Evolutionary conservation across 352 stramenopile species (phyloP), one percentile per base, ranked within the genome.

Genomic region (Phytopythium cucurbitacearum): DNA sequence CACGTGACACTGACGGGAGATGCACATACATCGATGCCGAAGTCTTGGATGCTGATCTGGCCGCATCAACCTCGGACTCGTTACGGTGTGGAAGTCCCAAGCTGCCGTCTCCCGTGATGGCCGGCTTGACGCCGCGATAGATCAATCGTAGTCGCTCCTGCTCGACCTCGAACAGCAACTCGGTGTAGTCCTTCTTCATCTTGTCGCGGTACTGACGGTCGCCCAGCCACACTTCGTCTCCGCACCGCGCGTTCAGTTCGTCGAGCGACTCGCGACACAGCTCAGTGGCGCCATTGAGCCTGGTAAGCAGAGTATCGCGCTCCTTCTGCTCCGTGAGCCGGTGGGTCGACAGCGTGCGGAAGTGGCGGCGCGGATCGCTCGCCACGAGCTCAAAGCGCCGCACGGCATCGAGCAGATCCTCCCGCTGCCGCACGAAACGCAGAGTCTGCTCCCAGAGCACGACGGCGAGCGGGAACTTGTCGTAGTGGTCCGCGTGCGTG

Each of bases 161-260:
- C 41, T 90, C 80, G n/a, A 88, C 74, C 7, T 85, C 75, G 40
- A 71, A 91, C 32, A 88, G 55, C 40, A 91, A 43, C 40, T 88
- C 80, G 0, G 72, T 88, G 63, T 91, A 91, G 44, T 91, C 77
- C 47, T 85, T 87, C 37, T 74, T 70, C 73, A 91, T 89, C 62
- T 91, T 90, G 4, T 88, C 71, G 4, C 53, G 47, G 28, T 91
- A 91, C 10, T 59, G 9, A 1, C 75, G 73, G 43, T 73, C 58
- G 44, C 69, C 65, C 5, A 82, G 58, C 37, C 51, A 75, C 15
- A 87, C 56, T 0, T 46, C 59, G 37, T 91, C 80, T 0, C 63
- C 64, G 50, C 72, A 86, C 10, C 59, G 59, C 11, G 61, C 67
- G 5, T 64, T 61, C 1, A 91, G 58, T 40, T 88, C 65, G 13